phyloP scores from a whole-genome alignment of 2,329 filamentous ascomycete species.

The Trichoderma atrobrunneum region DNA sequence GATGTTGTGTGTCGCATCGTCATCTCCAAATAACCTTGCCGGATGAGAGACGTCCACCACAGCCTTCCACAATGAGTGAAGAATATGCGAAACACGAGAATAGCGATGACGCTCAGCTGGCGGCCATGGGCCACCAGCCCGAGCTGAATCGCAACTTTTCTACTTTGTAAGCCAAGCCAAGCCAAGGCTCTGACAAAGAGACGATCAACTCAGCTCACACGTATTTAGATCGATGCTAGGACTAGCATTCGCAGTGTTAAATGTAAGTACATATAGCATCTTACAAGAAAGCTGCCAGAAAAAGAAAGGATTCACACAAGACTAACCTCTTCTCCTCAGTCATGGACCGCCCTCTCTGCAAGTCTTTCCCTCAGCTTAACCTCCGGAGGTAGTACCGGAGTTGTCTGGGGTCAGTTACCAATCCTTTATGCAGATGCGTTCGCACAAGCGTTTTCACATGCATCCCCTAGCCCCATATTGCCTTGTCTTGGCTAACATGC shows the following conservation, averaged over 20 bases:
- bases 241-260: conserved; percentile 46
- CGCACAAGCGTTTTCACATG: background rate
- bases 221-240: conserved; percentile 38
- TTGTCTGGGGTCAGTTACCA: conserved; percentile 61
- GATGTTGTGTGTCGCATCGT: background rate
- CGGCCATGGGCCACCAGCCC: conserved; percentile 27
- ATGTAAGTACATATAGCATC: conserved; percentile 26
- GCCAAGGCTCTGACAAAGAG: background rate
- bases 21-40: background rate
- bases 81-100: conserved; percentile 18
- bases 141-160: conserved; percentile 29
- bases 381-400: conserved; percentile 63
- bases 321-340: conserved; percentile 19
- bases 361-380: conserved; percentile 53
- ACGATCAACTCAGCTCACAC: background rate
- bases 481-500: background rate
- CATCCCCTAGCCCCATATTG: background rate
- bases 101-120: conserved; percentile 28
- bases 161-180: conserved; percentile 21
- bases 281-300: background rate
- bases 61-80: conserved; percentile 18
- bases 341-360: conserved; percentile 46
- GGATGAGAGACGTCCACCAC: background rate
- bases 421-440: background rate
- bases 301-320: background rate